Conservation (phyloP, 139 green algal species). For the Closterium sp. region DNA sequence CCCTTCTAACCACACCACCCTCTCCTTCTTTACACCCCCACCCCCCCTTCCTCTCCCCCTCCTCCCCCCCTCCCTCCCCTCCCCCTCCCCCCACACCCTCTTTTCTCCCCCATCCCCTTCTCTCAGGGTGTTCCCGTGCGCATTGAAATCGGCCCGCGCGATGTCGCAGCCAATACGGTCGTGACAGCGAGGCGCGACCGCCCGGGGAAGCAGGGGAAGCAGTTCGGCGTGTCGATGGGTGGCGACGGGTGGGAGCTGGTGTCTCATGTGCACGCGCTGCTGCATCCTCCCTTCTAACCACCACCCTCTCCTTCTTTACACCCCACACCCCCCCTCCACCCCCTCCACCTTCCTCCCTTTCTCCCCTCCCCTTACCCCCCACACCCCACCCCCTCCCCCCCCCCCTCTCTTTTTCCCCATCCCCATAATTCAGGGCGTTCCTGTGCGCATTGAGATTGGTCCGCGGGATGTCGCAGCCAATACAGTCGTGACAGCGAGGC, state of each 20-base stretch:
- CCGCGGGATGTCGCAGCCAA: constrained; percentile 80
- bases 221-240: constrained; percentile 83
- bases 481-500: constrained; percentile 75
- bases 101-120: too few species aligned
- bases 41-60: too few species aligned
- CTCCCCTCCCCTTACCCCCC: too few species aligned
- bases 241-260: constrained; percentile 60
- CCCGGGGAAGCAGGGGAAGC: constrained; percentile 93
- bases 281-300: constrained; percentile 54
- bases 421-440: constrained; percentile 70
- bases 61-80: too few species aligned
- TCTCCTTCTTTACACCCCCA: too few species aligned
- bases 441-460: constrained; percentile 79
- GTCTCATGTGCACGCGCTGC: constrained; percentile 5
- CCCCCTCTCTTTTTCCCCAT: too few species aligned
- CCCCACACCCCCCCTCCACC: too few species aligned
- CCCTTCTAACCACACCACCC: too few species aligned
- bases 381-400: too few species aligned
- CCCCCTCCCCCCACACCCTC: constrained; percentile 26
- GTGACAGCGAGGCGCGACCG: constrained; percentile 79
- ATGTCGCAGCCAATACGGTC: constrained; percentile 77
- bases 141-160: constrained; percentile 86
- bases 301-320: too few species aligned
- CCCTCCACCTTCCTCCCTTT: too few species aligned
- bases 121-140: constrained; percentile 64